phyloP scores from a whole-genome alignment of 768 basidiomycete genomes.

The Coprinopsis cinerea region DNA sequence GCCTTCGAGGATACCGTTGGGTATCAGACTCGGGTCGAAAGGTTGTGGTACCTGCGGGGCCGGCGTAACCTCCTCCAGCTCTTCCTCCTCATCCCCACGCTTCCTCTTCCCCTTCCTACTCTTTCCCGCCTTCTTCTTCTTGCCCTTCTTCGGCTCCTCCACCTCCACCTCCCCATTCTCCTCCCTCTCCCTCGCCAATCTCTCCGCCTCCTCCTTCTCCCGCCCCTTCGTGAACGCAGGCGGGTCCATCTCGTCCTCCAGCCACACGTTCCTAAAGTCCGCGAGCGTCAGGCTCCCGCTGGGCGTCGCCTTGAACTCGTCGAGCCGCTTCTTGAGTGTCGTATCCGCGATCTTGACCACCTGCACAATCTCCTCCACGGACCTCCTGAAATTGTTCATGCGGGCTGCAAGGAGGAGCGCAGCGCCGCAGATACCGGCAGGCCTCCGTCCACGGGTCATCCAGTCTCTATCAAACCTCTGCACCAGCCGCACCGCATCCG shows the following conservation, averaged over 20 bases:
- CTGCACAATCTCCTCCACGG: constrained; percentile 93
- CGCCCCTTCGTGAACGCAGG: constrained; percentile 80
- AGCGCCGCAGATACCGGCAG: constrained; percentile 96
- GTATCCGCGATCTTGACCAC: constrained; percentile 99
- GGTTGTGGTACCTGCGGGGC: constrained; percentile 18
- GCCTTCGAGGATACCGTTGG: constrained; percentile 63
- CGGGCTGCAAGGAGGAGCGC: constrained; percentile 91
- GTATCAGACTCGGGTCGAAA: constrained; percentile 56
- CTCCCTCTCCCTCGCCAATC: constrained; percentile 31
- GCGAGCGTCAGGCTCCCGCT: constrained; percentile 81
- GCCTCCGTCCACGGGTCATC: constrained; percentile 93
- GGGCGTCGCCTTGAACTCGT: constrained; percentile 90
- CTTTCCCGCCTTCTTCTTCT: constrained; percentile 32
- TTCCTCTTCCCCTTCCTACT: constrained; percentile 35
- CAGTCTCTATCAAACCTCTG: constrained; percentile 93
- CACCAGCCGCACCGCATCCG: constrained; percentile 86
- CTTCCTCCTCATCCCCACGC: constrained; percentile 15
- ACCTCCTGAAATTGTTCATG: constrained; percentile 96
- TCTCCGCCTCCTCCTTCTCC: constrained; percentile 60
- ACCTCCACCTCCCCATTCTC: constrained; percentile 24
- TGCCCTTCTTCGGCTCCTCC: constrained; percentile 26
- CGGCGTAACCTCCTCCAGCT: constrained; percentile 21
- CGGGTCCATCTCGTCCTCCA: constrained; percentile 89
- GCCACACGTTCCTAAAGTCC: constrained; percentile 87
- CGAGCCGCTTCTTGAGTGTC: constrained; percentile 86